Conservation (phyloP, 2,329 filamentous ascomycete species). For the Coccinonectria pachysandricola region DNA sequence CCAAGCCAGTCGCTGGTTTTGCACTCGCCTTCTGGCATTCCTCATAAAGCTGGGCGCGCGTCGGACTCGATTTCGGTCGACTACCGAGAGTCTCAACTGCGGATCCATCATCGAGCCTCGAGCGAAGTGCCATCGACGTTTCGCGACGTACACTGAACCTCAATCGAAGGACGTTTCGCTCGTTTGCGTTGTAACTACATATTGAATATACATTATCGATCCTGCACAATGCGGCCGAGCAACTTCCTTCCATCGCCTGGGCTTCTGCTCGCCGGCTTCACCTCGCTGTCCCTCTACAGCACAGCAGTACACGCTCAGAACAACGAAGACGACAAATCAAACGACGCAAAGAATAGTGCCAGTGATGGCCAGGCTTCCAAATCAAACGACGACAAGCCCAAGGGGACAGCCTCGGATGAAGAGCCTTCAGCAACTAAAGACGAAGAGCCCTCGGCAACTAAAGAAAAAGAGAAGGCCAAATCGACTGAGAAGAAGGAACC, state of each 20-base stretch:
- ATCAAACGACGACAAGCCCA: conserved; percentile 2
- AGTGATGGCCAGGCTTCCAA: conserved; percentile 4
- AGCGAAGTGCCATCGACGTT: too few species aligned
- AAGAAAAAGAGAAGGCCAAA: conserved; percentile 4
- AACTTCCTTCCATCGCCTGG: conserved; percentile 16
- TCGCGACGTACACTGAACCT: too few species aligned
- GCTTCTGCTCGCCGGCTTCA: conserved; percentile 19
- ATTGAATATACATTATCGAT: conserved; percentile 1
- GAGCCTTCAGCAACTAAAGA: conserved; percentile 2
- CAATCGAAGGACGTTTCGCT: too few species aligned
- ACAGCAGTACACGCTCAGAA: conserved; percentile 23
- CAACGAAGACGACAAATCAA: conserved; percentile 10
- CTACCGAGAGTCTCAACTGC: too few species aligned
- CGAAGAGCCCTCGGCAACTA: conserved; percentile 6
- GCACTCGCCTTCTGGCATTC: too few species aligned
- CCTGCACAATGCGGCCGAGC: conserved; percentile 18
- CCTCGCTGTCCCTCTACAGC: conserved; percentile 20
- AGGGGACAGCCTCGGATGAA: too few species aligned
- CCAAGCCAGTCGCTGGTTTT: too few species aligned
- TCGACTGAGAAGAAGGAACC: conserved; percentile 8
- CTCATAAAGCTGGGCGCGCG: too few species aligned
- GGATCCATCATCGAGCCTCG: too few species aligned
- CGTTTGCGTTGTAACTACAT: too few species aligned
- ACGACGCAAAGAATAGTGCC: conserved; percentile 1
- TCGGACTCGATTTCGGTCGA: too few species aligned